Evolutionary conservation across 2,329 filamentous ascomycete species (phyloP).

Genomic region (Incumbomyces delicatus): DNA sequence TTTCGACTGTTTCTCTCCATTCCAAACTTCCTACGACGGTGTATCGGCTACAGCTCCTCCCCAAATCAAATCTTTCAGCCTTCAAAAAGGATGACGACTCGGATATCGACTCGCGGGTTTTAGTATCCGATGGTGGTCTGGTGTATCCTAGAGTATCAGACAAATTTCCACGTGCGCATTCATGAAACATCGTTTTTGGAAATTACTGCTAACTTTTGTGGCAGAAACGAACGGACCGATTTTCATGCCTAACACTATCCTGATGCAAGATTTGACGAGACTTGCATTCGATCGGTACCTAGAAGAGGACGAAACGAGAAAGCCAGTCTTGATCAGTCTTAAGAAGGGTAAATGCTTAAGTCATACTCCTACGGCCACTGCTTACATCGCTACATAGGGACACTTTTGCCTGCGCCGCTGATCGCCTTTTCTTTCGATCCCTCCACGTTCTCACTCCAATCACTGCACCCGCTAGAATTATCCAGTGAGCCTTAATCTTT

Average conservation of each 20-base stretch:
- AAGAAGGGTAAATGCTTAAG: constrained; percentile 8
- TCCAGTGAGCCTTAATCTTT: background rate
- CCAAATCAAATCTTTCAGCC: constrained; percentile 11
- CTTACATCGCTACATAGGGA: constrained; percentile 1
- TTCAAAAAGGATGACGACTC: constrained; percentile 2
- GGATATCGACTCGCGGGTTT: background rate
- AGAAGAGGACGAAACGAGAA: constrained; percentile 10
- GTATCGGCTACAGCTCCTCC: constrained; percentile 11
- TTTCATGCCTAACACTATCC: constrained; percentile 13
- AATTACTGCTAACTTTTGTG: too few species aligned
- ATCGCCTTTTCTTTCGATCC: background rate
- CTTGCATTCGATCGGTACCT: constrained; percentile 9
- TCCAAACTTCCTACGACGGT: constrained; percentile 10
- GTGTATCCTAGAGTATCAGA: constrained; percentile 6
- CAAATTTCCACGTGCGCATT: constrained; percentile 2
- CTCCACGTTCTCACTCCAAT: constrained; percentile 1
- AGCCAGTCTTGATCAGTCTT: constrained; percentile 9
- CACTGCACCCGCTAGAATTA: background rate
- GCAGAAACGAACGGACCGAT: constrained; percentile 10
- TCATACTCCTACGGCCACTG: background rate
- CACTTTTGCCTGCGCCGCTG: constrained; percentile 1
- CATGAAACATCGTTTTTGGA: too few species aligned
- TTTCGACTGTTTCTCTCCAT: constrained; percentile 5
- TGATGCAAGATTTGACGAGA: constrained; percentile 13
- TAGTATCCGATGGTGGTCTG: constrained; percentile 4